Evolutionary conservation across 805 yeast species (phyloP).

Genomic region (Priceomyces carsonii): DNA sequence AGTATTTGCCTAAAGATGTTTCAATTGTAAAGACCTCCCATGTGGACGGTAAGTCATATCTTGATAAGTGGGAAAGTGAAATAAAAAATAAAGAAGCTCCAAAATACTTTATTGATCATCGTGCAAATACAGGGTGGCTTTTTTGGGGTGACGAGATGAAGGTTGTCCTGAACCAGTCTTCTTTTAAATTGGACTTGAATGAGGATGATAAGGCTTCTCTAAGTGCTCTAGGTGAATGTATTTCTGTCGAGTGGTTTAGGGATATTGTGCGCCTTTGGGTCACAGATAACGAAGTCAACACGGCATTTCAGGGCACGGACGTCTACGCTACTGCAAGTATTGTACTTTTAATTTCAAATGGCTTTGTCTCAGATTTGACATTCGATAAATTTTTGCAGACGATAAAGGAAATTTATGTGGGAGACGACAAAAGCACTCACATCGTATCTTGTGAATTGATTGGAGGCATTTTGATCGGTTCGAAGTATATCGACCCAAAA

Average conservation of each 20-base stretch:
- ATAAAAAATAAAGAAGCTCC: slow-evolving; percentile 50
- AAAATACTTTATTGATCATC: slow-evolving; percentile 56
- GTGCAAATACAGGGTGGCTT: slow-evolving; percentile 63
- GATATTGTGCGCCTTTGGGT: slow-evolving; percentile 51
- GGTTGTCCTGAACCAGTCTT: slow-evolving; percentile 42
- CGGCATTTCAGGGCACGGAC: slow-evolving; percentile 65
- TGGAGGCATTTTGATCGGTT: slow-evolving; percentile 59
- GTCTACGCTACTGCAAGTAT: slow-evolving; percentile 58
- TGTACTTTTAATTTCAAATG: slow-evolving; percentile 49
- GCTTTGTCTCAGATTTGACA: slow-evolving; percentile 39
- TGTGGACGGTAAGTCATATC: slow-evolving; percentile 33
- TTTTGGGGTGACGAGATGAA: slow-evolving; percentile 66
- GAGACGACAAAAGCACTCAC: slow-evolving; percentile 74
- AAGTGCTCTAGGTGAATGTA: slow-evolving; percentile 38
- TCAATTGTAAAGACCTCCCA: slow-evolving; percentile 45
- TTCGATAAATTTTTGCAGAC: slow-evolving; percentile 55
- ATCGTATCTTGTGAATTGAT: slow-evolving; percentile 72
- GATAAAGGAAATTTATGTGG: slow-evolving; percentile 51
- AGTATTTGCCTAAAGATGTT: slow-evolving; percentile 32
- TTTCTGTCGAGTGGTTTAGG: slow-evolving; percentile 62
- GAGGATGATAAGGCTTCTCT: slow-evolving; percentile 46
- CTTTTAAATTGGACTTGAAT: slow-evolving; percentile 29
- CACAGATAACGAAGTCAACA: slow-evolving; percentile 67
- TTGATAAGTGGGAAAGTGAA: slow-evolving; percentile 49
- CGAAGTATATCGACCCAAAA: slow-evolving; percentile 41